Percentiles rank a stretch among this genome's conserved stretches.
phyloP scores from a whole-genome alignment of 768 basidiomycete species.

The Collybia mongolica region DNA sequence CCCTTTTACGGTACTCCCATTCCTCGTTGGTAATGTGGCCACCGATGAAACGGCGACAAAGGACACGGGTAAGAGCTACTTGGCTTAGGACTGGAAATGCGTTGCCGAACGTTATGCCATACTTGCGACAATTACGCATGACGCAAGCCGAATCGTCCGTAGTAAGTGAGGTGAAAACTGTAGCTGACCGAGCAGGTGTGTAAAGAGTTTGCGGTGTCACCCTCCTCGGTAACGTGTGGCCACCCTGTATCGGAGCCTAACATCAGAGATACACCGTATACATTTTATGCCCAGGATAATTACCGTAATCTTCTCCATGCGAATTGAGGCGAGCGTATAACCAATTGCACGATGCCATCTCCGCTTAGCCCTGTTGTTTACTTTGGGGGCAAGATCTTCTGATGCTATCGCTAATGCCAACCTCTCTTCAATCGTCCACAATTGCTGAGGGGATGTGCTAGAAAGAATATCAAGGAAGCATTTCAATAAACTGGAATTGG shows the following conservation, averaged over 20 bases:
- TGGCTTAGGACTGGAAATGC: conserved; percentile 50
- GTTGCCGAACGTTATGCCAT: conserved; percentile 49
- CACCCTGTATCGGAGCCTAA: conserved; percentile 38
- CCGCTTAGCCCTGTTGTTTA: conserved; percentile 28
- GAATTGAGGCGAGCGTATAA: conserved; percentile 29
- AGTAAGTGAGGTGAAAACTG: conserved; percentile 21
- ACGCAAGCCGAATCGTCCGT: conserved; percentile 27
- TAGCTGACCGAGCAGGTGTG: conserved; percentile 34
- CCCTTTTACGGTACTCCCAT: conserved; percentile 48
- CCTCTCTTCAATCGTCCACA: conserved; percentile 31
- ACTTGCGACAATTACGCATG: conserved; percentile 35
- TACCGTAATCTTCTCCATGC: conserved; percentile 34
- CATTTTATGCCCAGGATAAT: conserved; percentile 3
- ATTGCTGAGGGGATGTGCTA: conserved; percentile 8
- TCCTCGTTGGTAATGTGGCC: conserved; percentile 50
- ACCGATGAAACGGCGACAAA: conserved; percentile 43
- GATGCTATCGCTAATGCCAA: conserved; percentile 39
- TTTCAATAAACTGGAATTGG: conserved; percentile 38
- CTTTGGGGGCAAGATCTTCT: conserved; percentile 33
- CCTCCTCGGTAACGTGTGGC: conserved; percentile 52
- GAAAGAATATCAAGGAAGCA: conserved; percentile 44
- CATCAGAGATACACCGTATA: not conserved
- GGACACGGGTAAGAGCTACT: conserved; percentile 48
- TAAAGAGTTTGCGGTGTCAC: conserved; percentile 30
- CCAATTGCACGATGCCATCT: conserved; percentile 49